phyloP scores from a whole-genome alignment of 2,329 filamentous ascomycete genomes.

The Scedosporium aurantiacum region DNA sequence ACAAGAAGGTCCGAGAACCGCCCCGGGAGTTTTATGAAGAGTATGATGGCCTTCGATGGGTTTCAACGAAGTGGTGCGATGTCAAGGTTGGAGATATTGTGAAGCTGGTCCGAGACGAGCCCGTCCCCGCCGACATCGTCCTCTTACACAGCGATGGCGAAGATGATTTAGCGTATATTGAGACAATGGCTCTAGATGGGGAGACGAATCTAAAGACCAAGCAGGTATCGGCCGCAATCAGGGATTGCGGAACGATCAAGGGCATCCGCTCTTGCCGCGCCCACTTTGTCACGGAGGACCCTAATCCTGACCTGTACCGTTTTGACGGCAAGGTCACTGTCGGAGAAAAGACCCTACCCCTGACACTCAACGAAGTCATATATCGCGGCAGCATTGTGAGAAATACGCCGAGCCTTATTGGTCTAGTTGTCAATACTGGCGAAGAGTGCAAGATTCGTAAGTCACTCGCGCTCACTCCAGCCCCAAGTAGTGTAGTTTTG shows the following conservation, averaged over 20 bases:
- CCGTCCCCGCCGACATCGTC: conserved; percentile 72
- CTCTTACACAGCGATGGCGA: conserved; percentile 67
- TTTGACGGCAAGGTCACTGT: conserved; percentile 61
- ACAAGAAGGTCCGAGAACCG: conserved; percentile 1
- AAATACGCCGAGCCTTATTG: conserved; percentile 64
- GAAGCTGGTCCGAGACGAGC: conserved; percentile 54
- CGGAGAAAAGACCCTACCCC: conserved; percentile 46
- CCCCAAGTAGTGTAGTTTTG: not conserved
- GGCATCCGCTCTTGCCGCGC: conserved; percentile 45
- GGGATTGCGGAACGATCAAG: conserved; percentile 42
- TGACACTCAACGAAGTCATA: conserved; percentile 73
- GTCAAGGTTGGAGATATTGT: conserved; percentile 40
- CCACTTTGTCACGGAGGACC: conserved; percentile 62
- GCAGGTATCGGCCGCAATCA: conserved; percentile 51
- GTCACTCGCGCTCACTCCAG: not conserved
- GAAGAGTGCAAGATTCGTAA: conserved; percentile 79
- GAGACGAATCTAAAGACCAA: conserved; percentile 76
- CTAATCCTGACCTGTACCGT: conserved; percentile 65
- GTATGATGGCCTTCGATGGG: conserved; percentile 48
- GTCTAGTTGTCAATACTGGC: conserved; percentile 77
- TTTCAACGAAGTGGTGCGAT: conserved; percentile 29
- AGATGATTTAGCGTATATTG: conserved; percentile 70
- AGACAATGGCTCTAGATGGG: conserved; percentile 75
- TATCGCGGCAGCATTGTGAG: conserved; percentile 78
- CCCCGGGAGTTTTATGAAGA: conserved; percentile 39